Evolutionary conservation across 2,329 filamentous ascomycete species (phyloP).

Genomic region (Monosporascus sp.): DNA sequence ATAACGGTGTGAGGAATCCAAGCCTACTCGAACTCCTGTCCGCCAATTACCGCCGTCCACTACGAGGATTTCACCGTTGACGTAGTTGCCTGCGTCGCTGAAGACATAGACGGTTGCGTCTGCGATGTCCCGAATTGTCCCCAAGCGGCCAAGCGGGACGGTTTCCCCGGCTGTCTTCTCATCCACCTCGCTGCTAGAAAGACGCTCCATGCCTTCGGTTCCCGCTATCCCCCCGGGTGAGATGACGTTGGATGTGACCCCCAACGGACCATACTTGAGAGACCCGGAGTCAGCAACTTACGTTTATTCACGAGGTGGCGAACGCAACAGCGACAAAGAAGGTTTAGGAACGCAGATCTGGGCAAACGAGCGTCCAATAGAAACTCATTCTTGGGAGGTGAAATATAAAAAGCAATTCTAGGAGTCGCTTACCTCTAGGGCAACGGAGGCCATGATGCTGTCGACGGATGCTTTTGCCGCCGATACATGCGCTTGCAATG

Average conservation of each 20-base stretch:
- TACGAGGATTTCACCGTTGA: conserved; percentile 78
- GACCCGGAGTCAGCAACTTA: not conserved
- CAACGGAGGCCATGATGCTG: conserved; percentile 70
- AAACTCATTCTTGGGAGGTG: not conserved
- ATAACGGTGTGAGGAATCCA: conserved; percentile 45
- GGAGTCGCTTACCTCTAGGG: conserved; percentile 47
- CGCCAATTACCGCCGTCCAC: conserved; percentile 61
- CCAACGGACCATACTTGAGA: conserved; percentile 72
- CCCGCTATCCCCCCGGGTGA: conserved; percentile 79
- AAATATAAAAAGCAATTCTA: not conserved
- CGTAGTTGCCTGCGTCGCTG: conserved; percentile 76
- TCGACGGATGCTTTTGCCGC: conserved; percentile 92
- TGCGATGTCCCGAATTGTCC: conserved; percentile 79
- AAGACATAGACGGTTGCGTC: conserved; percentile 90
- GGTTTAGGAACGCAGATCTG: too few species aligned
- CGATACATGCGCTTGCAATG: conserved; percentile 82
- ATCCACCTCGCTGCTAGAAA: conserved; percentile 39
- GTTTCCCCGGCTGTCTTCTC: conserved; percentile 30
- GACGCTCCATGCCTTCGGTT: conserved; percentile 74
- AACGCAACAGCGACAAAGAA: too few species aligned
- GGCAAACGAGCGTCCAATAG: too few species aligned
- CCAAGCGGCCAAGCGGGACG: conserved; percentile 72
- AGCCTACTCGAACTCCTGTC: conserved; percentile 42
- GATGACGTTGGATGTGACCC: conserved; percentile 83
- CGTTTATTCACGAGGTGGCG: too few species aligned